phyloP scores from a whole-genome alignment of 805 yeast genomes.

The Pichia cabralensis region DNA sequence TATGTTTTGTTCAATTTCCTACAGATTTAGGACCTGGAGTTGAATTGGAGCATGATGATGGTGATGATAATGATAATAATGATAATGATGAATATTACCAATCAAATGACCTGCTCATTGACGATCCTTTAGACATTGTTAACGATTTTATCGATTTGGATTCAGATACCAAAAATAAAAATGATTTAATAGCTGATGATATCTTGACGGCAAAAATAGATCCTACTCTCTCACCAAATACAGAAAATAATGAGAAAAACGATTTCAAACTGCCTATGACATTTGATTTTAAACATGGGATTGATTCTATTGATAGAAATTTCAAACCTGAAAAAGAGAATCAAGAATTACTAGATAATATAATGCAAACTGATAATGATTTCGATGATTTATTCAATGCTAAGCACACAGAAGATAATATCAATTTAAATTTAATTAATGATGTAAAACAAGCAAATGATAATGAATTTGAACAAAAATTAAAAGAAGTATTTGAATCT shows the following conservation, averaged over 20 bases:
- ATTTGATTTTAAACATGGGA: slow-evolving; percentile 5
- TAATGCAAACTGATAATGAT: slow-evolving; percentile 1
- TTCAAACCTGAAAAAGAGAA: not conserved
- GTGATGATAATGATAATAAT: too few relatives aligned
- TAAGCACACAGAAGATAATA: not conserved
- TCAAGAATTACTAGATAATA: not conserved
- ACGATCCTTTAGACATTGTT: slow-evolving; percentile 20
- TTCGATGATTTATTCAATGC: slow-evolving; percentile 4
- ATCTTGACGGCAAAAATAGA: not conserved
- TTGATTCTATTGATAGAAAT: slow-evolving; percentile 5
- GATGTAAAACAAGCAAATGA: not conserved
- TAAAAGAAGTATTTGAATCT: not conserved
- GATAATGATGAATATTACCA: not conserved
- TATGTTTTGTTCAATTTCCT: slow-evolving; percentile 51
- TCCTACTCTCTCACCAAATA: not conserved
- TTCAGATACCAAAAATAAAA: slow-evolving; percentile 10
- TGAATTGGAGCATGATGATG: too few relatives aligned
- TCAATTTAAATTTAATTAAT: not conserved
- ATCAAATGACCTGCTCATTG: slow-evolving; percentile 8
- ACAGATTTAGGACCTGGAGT: slow-evolving; percentile 12
- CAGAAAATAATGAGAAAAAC: not conserved
- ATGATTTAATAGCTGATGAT: not conserved
- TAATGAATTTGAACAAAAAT: not conserved
- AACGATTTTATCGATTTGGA: slow-evolving; percentile 21
- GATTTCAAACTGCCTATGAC: slow-evolving; percentile 7